phyloP scores from a whole-genome alignment of 2,329 filamentous ascomycete species.

The Teratosphaeria nubilosa region DNA sequence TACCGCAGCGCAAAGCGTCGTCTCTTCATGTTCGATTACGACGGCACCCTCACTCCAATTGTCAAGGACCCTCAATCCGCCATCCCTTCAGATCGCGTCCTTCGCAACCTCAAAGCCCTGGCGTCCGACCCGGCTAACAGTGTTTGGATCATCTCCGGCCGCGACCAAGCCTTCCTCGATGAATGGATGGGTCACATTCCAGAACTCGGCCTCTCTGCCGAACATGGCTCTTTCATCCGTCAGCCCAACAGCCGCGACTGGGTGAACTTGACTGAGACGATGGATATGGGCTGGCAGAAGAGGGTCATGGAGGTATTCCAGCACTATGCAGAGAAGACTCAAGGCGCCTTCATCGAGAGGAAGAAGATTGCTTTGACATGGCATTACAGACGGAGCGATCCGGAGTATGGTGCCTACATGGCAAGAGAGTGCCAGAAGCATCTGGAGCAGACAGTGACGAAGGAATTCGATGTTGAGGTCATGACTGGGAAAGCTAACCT shows the following conservation, averaged over 20 bases:
- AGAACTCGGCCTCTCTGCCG: slow-evolving; percentile 84
- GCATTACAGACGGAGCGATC: slow-evolving; percentile 91
- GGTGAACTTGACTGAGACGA: slow-evolving; percentile 78
- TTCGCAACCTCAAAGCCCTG: slow-evolving; percentile 67
- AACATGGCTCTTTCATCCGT: slow-evolving; percentile 93
- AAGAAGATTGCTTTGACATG: slow-evolving; percentile 93
- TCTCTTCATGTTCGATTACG: slow-evolving; percentile 98
- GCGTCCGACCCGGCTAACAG: slow-evolving; percentile 71
- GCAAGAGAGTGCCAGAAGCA: slow-evolving; percentile 72
- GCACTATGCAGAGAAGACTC: slow-evolving; percentile 76
- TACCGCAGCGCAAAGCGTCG: slow-evolving; percentile 69
- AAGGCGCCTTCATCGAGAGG: slow-evolving; percentile 87
- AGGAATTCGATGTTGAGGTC: slow-evolving; percentile 83
- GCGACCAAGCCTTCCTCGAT: slow-evolving; percentile 82
- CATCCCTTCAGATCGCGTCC: slow-evolving; percentile 73
- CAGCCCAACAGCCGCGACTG: slow-evolving; percentile 66
- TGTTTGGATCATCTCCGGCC: slow-evolving; percentile 97
- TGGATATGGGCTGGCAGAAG: slow-evolving; percentile 86
- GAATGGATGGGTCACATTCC: slow-evolving; percentile 88
- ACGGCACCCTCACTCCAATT: slow-evolving; percentile 91
- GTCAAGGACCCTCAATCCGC: slow-evolving; percentile 84
- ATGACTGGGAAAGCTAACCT: slow-evolving; percentile 96
- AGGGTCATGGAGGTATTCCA: slow-evolving; percentile 79
- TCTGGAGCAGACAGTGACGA: slow-evolving; percentile 64
- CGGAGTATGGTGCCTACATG: slow-evolving; percentile 71